A percentile compares a stretch with the other conserved stretches of the same genome.
Conservation (phyloP, 345 rosid species). For the Heritiera fomes region DNA sequence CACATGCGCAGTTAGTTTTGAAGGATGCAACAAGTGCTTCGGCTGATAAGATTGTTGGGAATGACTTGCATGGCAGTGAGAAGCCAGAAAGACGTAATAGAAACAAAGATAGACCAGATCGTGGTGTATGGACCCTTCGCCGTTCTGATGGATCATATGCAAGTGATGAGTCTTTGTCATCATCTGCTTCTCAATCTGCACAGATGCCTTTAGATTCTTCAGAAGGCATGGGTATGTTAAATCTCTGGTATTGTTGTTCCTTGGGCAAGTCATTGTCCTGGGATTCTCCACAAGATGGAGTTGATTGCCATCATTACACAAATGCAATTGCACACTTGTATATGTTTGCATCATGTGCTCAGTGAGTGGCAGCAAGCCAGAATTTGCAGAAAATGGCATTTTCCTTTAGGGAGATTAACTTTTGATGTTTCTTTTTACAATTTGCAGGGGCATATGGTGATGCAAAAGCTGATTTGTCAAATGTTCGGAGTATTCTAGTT, state of each 20-base stretch:
- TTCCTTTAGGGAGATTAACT: not conserved
- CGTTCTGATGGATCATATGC: conserved; percentile 60
- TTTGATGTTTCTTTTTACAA: conserved; percentile 7
- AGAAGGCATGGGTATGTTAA: conserved; percentile 32
- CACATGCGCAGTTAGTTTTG: conserved; percentile 33
- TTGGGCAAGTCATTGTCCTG: not conserved
- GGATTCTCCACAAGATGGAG: not conserved
- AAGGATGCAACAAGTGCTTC: conserved; percentile 49
- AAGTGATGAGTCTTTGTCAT: conserved; percentile 54
- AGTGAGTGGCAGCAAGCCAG: not conserved
- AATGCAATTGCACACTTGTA: conserved; percentile 2
- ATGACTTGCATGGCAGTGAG: conserved; percentile 43
- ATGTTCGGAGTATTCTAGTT: conserved; percentile 34
- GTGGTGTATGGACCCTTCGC: conserved; percentile 62
- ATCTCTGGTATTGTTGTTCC: not conserved
- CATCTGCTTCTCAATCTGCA: conserved; percentile 35
- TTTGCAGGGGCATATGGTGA: conserved; percentile 35
- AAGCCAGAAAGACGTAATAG: conserved; percentile 54
- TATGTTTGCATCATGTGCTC: not conserved
- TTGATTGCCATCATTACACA: not conserved
- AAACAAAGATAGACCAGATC: conserved; percentile 67
- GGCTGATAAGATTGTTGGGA: conserved; percentile 46
- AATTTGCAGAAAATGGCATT: not conserved
- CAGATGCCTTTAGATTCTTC: conserved; percentile 30
- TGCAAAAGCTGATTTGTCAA: conserved; percentile 31